Conservation (phyloP, 192 early-diverging fungal genomes). For the Dissophora globulifera region DNA sequence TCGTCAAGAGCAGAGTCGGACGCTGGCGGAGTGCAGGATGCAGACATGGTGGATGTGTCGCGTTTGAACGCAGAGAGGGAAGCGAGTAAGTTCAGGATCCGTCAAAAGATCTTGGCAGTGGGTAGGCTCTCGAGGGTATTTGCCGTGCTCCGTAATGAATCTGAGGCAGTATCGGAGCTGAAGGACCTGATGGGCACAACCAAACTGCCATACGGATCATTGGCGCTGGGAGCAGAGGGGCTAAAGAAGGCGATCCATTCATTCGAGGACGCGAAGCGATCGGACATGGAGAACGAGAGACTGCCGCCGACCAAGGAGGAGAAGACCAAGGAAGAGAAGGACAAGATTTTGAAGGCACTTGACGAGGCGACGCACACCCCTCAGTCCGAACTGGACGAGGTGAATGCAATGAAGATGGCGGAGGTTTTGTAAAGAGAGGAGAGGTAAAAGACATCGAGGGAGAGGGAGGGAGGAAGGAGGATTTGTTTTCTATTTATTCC, state of each 20-base stretch:
- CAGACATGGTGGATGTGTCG: constrained; percentile 26
- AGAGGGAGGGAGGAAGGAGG: too few species aligned
- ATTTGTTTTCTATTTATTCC: too few species aligned
- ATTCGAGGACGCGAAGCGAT: constrained; percentile 92
- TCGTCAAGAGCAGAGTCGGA: not conserved
- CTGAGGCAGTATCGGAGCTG: constrained; percentile 92
- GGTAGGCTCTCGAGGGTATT: constrained; percentile 92
- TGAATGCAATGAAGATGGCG: constrained; percentile 47
- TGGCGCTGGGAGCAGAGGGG: constrained; percentile 91
- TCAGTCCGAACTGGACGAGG: constrained; percentile 44
- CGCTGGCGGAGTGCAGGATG: constrained; percentile 1
- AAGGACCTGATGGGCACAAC: constrained; percentile 90
- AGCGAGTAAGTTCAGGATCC: constrained; percentile 29
- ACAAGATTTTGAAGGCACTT: constrained; percentile 47
- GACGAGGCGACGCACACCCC: constrained; percentile 40
- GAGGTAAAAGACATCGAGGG: too few species aligned
- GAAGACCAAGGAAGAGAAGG: constrained; percentile 51
- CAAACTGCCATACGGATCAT: constrained; percentile 84
- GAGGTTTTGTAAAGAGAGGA: constrained; percentile 19
- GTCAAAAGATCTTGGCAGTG: constrained; percentile 88
- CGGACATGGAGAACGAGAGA: constrained; percentile 93
- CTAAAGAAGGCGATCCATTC: constrained; percentile 91
- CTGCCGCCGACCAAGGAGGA: constrained; percentile 80
- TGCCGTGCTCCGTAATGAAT: constrained; percentile 90
- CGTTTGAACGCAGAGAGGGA: constrained; percentile 12